Conservation (phyloP, 805 yeast genomes). For the Lachancea nothofagi region DNA sequence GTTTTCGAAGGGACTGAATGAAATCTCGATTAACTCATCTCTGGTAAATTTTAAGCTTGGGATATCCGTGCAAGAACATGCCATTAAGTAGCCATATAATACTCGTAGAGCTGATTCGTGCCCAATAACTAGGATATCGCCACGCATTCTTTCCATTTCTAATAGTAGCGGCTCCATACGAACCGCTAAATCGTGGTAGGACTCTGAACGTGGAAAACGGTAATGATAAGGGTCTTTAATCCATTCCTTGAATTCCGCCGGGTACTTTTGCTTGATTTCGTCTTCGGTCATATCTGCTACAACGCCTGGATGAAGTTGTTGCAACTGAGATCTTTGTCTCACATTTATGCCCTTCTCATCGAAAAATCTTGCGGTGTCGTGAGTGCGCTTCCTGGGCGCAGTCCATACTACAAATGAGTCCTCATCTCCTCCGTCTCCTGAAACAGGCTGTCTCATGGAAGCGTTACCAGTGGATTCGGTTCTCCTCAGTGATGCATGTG, state of each 20-base stretch:
- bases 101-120: conserved; percentile 88
- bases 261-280: conserved; percentile 55
- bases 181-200: conserved; percentile 92
- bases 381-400: conserved; percentile 79
- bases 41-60: conserved; percentile 75
- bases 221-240: conserved; percentile 83
- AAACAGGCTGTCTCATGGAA: conserved; percentile 34
- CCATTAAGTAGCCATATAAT: conserved; percentile 91
- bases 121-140: conserved; percentile 84
- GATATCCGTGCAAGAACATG: conserved; percentile 79
- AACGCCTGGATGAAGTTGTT: conserved; percentile 85
- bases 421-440: conserved; percentile 52
- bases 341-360: conserved; percentile 56
- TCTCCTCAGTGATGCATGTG: conserved; percentile 21
- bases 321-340: conserved; percentile 73
- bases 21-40: conserved; percentile 78
- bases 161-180: conserved; percentile 87
- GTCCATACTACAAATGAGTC: conserved; percentile 87
- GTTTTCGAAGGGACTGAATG: conserved; percentile 81
- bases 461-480: conserved; percentile 24
- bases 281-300: conserved; percentile 63
- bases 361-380: conserved; percentile 71
- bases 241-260: conserved; percentile 64
- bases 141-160: conserved; percentile 89
- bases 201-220: conserved; percentile 86